These are phyloP conservation scores for Tetrapisispora arboricola DNA, from an alignment of 805 yeast genomes.

Conservation along the genomic window DNA sequence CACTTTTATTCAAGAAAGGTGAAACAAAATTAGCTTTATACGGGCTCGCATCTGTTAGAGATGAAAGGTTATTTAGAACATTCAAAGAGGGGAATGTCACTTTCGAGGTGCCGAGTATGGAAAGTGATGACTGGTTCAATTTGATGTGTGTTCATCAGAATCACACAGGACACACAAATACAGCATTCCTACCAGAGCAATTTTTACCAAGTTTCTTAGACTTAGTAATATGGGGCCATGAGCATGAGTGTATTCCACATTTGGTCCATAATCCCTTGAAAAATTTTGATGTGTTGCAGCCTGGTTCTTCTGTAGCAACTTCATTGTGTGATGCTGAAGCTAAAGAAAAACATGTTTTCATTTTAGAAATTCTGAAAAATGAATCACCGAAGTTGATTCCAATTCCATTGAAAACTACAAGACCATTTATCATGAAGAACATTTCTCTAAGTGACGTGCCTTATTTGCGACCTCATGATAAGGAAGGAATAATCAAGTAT, in stretches of 20 bases:
- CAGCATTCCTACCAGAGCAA: constrained; percentile 75
- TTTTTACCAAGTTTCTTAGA: constrained; percentile 76
- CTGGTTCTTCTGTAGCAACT: constrained; percentile 92
- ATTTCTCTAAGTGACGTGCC: constrained; percentile 43
- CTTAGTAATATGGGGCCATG: constrained; percentile 93
- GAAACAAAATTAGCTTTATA: constrained; percentile 71
- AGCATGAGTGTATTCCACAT: constrained; percentile 82
- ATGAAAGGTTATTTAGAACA: constrained; percentile 74
- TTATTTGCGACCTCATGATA: constrained; percentile 52
- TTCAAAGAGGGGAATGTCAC: constrained; percentile 73
- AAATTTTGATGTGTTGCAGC: constrained; percentile 74
- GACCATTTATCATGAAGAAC: constrained; percentile 75
- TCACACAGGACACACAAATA: constrained; percentile 69
- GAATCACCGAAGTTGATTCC: constrained; percentile 47
- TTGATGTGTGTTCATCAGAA: constrained; percentile 87
- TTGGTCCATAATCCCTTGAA: constrained; percentile 44
- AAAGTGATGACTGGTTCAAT: constrained; percentile 66
- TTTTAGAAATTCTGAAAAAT: constrained; percentile 51
- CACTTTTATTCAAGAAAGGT: constrained; percentile 77
- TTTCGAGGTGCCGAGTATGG: constrained; percentile 58
- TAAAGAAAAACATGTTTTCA: constrained; percentile 59
- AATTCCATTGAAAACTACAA: constrained; percentile 42
- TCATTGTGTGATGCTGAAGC: constrained; percentile 81
- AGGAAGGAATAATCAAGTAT: constrained; percentile 48
- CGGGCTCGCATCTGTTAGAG: constrained; percentile 82